Evolutionary conservation across 371 early-diverging fungal species (phyloP), one percentile per base, ranked within the genome.

Genomic region (Mortierella sp.): DNA sequence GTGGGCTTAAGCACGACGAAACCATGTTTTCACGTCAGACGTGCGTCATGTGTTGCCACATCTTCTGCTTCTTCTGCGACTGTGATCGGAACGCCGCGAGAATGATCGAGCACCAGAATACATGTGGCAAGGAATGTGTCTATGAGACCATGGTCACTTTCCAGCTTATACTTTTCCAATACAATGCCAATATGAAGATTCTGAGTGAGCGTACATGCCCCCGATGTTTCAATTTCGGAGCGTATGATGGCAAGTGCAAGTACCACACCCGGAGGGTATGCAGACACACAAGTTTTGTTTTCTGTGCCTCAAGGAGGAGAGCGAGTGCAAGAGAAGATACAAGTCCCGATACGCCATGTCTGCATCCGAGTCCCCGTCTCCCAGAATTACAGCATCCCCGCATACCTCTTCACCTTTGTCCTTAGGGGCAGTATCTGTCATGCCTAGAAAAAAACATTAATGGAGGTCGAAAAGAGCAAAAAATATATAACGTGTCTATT

Each of bases 51-150:
- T 74, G 69, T 40, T 18, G 5, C 32, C 75, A 69, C 14, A 52
- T 8, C 6, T 74, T 74, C 55, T 74, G 69, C 24, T 69, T 74
- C 45, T 74, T 74, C 47, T 74, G 75, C 55, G 64, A 74, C 65
- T 65, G 75, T 26, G 54, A 64, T 0, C 68, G 75, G 69, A 54
- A 68, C 26, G 26, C 54, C 20, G 35, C 18, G 20, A 64, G 49
- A 16, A 74, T 74, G 75, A 4, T 9, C 12, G 37, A 74, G 24
- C 43, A 12, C 18, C 22, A 52, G 60, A 64, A 69, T 32, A 39
- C 75, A 52, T 74, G 75, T 30, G 74, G 74, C 58, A 51, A 64
- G 11, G 64, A 22, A 20, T 73, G 74, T 40, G 32, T 73, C 64
- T 73, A 73, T 26, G 59, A 73, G 64, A 51, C 74, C 51, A 73